Base-by-base conservation (phyloP, 345 rosid genomes). In the Populus euphratica region DNA sequence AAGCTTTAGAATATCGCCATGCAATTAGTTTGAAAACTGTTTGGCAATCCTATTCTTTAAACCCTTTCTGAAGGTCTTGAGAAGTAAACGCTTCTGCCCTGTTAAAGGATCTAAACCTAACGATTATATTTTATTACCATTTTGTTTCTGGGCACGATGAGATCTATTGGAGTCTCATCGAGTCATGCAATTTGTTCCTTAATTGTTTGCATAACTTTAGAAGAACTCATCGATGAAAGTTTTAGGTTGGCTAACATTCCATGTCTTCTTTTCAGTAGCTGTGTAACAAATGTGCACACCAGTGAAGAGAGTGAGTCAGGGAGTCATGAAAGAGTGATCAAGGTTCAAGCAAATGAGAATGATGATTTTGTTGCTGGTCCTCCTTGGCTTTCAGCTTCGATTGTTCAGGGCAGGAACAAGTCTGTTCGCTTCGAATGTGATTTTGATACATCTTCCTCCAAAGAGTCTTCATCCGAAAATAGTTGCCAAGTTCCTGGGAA, bases 341-440 rank as follows among this genome's bases (percentile, higher is more conserved):
- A 77, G 82, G 56, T 59, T 83, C 79, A 73, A 3, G 16, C 67
- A n/a, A 21, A 49, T 27, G 66, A 81, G 75, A 73, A 25, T 29
- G 81, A 76, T 47, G 68, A 69, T 27, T 35, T 39, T 20, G 11
- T 81, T 52, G 36, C 81, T 50, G 76, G 29, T 12, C 20, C 69
- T n/a, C 81, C 82, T 39, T 63, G 76, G 78, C 39, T 71, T 72
- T 79, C 86, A 74, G 80, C 82, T 54, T 62, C 82, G 81, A 81
- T 84, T 31, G 38, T 80, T 44, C 88, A 72, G 21, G 66, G 74
- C 72, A 89, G 84, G 86, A 85, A 47, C 73, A 90, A 87, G 85
- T 85, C 86, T 2, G 93, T 91, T 76, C 87, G 83, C 36, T 93
- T 88, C 84, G 88, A 89, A 69, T 83, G 80, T 67, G 88, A 86